These are phyloP conservation scores for Orbilia ellipsospora DNA, from an alignment of 2,329 filamentous ascomycete genomes.

Conservation along the genomic window DNA sequence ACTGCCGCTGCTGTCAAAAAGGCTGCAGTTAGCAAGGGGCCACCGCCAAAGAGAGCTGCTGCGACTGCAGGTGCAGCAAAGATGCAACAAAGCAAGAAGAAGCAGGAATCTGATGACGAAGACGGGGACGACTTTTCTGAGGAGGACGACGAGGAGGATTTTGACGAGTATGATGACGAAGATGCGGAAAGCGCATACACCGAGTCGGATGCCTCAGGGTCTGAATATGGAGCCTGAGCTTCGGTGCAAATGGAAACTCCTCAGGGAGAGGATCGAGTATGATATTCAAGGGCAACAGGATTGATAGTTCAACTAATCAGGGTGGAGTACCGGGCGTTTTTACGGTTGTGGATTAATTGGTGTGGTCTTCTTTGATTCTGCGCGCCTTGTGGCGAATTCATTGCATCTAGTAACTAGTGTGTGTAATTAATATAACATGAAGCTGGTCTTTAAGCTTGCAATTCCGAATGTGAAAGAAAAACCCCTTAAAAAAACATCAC, in stretches of 20 bases:
- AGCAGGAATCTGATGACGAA: slow-evolving; percentile 25
- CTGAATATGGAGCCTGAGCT: slow-evolving; percentile 42
- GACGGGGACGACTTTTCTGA: slow-evolving; percentile 40
- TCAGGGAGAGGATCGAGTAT: neutral
- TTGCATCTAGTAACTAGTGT: slow-evolving; percentile 18
- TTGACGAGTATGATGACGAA: slow-evolving; percentile 48
- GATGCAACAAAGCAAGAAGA: slow-evolving; percentile 30
- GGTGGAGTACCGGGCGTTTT: slow-evolving; percentile 18
- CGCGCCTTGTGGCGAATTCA: neutral
- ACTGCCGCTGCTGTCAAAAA: slow-evolving; percentile 38
- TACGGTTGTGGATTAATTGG: slow-evolving; percentile 21
- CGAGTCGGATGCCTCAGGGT: slow-evolving; percentile 48
- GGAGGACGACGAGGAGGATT: slow-evolving; percentile 43
- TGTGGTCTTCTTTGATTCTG: slow-evolving; percentile 9
- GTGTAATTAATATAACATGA: slow-evolving; percentile 47
- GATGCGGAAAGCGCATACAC: slow-evolving; percentile 48
- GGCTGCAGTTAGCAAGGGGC: slow-evolving; percentile 32
- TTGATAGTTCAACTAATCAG: neutral
- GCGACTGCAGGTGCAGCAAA: slow-evolving; percentile 27
- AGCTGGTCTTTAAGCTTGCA: slow-evolving; percentile 37
- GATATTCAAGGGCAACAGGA: neutral
- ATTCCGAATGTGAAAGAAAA: neutral
- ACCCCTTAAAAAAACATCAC: neutral
- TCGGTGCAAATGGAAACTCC: too few species aligned
- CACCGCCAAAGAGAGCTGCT: slow-evolving; percentile 42